A percentile compares a stretch with the other conserved stretches of the same genome.
phyloP scores from a whole-genome alignment of 345 rosid species.

The Microthlaspi erraticum region DNA sequence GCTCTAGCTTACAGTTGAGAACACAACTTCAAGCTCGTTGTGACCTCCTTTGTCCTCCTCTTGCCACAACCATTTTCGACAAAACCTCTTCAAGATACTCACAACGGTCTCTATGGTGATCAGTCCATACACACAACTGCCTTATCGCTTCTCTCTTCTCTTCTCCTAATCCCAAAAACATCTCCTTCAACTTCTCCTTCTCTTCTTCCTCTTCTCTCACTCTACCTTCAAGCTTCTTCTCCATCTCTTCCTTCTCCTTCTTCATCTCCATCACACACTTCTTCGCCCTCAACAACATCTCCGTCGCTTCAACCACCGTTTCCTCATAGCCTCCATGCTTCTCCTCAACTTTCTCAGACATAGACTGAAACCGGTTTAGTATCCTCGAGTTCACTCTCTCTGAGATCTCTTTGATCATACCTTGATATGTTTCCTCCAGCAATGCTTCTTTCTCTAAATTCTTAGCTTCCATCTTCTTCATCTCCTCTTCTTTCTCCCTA shows the following conservation, averaged over 20 bases:
- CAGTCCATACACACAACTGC: constrained; percentile 83
- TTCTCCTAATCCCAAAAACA: constrained; percentile 62
- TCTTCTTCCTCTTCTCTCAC: constrained; percentile 56
- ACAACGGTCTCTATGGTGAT: constrained; percentile 68
- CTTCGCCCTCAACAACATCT: constrained; percentile 54
- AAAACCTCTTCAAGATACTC: constrained; percentile 48
- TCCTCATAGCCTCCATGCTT: constrained; percentile 46
- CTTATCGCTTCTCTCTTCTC: constrained; percentile 87
- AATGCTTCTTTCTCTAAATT: constrained; percentile 62
- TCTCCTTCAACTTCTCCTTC: constrained; percentile 53
- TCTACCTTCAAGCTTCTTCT: constrained; percentile 54
- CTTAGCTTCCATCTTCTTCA: constrained; percentile 65
- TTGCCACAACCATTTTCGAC: constrained; percentile 34
- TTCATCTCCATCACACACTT: constrained; percentile 52
- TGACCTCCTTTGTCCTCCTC: constrained; percentile 38
- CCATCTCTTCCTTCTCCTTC: constrained; percentile 45
- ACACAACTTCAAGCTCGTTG: constrained; percentile 26
- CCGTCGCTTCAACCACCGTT: constrained; percentile 48
- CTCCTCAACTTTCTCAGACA: constrained; percentile 52
- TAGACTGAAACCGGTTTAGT: constrained; percentile 49
- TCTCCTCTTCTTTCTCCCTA: constrained; percentile 70
- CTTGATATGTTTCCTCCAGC: constrained; percentile 62
- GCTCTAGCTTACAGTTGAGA: constrained; percentile 27
- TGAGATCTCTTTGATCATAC: constrained; percentile 53
- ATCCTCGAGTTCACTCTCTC: constrained; percentile 46